Base-by-base conservation (phyloP, 2,329 filamentous ascomycete genomes). In the Apiospora malaysiana region DNA sequence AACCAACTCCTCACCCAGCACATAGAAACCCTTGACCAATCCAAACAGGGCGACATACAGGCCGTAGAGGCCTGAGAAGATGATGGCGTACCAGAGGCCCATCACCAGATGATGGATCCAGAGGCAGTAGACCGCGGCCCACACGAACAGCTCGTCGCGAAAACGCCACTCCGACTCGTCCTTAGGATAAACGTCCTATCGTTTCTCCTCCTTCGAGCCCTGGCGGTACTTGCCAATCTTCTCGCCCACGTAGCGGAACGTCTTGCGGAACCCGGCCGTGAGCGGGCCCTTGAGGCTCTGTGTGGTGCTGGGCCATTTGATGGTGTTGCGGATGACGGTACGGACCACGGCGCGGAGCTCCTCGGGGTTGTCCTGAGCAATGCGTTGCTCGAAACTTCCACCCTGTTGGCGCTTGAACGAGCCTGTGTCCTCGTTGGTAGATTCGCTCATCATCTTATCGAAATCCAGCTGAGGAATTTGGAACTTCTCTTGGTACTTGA, bases 401-500 rank as follows among this genome's bases (percentile, higher is more conserved):
- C 93, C 95, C 75, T 95, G 89, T 72, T 92, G 89, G 72, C 91
- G 89, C 76, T 90, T 91, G 77, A 97, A 91, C 18, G 90, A 86
- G 1, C 85, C 85, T 59, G 90, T 88, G 70, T 92, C 89, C 77
- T 93, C 91, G 70, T 96, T 92, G 70, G 88, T 88, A 56, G 87
- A 89, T n/a, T 90, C 88, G 71, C 93, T 88, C 81, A 98, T 91
- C 90, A 98, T 95, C 77, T 90, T 88, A 77, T 93, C 86, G 80
- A 97, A 99, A 70, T 97, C 94, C 5, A 89, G 88, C 21, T 91
- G 90, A 0, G 95, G 94, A 59, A 99, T 96, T 70, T 89, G 88
- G 77, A 95, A 97, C 78, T 97, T 95, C 79, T 92, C 91, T 81
- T 97, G 95, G 81, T 98, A 99, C 77, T 95, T 91, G 81, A 97